These are phyloP conservation scores for Aspergillus bombycis DNA, from an alignment of 2,329 filamentous ascomycete species.

Conservation along the genomic window DNA sequence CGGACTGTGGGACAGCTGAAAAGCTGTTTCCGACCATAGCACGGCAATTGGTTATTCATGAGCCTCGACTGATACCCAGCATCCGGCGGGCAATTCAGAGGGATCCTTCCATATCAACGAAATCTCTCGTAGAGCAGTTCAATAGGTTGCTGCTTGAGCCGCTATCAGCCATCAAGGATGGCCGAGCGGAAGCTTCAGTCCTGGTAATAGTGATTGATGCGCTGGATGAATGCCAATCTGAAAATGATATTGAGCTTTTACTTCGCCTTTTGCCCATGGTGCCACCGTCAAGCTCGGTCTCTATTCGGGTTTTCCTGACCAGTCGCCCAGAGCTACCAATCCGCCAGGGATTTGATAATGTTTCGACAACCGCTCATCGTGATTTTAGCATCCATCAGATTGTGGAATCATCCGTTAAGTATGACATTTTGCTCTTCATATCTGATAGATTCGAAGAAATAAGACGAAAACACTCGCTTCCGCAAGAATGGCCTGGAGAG, in stretches of 20 bases:
- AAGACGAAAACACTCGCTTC: constrained; percentile 9
- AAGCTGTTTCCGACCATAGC: constrained; percentile 43
- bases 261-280: neutral
- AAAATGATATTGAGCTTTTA: too few relatives aligned
- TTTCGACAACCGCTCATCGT: constrained; percentile 20
- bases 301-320: too few relatives aligned
- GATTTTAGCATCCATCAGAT: constrained; percentile 28
- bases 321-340: constrained; percentile 29
- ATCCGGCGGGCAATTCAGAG: constrained; percentile 24
- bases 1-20: constrained; percentile 38
- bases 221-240: neutral
- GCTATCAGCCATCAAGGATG: constrained; percentile 11
- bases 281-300: too few relatives aligned
- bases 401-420: constrained; percentile 18
- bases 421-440: constrained; percentile 27
- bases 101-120: constrained; percentile 27
- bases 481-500: constrained; percentile 12
- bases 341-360: constrained; percentile 22
- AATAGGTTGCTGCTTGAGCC: constrained; percentile 29
- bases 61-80: constrained; percentile 29
- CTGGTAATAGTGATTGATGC: constrained; percentile 10
- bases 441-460: constrained; percentile 19
- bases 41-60: constrained; percentile 30
- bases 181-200: neutral
- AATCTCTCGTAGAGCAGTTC: constrained; percentile 30